Percentiles rank a stretch among this genome's conserved stretches.
Conservation (phyloP, 2,329 filamentous ascomycete genomes). For the Ampelomyces quisqualis region DNA sequence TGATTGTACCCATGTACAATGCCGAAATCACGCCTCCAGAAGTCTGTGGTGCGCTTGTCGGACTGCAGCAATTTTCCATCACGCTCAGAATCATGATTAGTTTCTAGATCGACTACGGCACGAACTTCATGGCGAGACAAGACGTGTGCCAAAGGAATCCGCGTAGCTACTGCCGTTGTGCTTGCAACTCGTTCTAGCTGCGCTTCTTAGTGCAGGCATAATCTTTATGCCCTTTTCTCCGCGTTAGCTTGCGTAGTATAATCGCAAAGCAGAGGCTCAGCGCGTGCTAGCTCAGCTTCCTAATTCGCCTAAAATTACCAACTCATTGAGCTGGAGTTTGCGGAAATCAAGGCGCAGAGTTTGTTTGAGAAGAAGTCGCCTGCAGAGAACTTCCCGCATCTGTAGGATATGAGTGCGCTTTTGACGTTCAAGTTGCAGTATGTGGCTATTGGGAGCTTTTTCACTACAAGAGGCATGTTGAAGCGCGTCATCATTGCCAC, state of each 20-base stretch:
- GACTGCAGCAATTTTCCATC: constrained; percentile 63
- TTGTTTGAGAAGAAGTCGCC: constrained; percentile 73
- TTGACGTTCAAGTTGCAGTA: constrained; percentile 61
- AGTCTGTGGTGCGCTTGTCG: constrained; percentile 64
- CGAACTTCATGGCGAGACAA: constrained; percentile 57
- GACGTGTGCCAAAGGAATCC: constrained; percentile 61
- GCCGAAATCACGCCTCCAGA: constrained; percentile 56
- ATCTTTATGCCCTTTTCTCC: constrained; percentile 78
- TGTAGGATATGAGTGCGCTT: constrained; percentile 59
- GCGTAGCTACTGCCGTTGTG: constrained; percentile 74
- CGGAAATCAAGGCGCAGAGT: constrained; percentile 77
- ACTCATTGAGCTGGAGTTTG: constrained; percentile 70
- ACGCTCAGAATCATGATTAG: constrained; percentile 64
- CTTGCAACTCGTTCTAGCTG: constrained; percentile 67
- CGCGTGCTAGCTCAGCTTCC: constrained; percentile 64
- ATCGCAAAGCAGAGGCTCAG: constrained; percentile 66
- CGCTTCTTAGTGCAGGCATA: constrained; percentile 68
- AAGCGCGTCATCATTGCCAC: constrained; percentile 64
- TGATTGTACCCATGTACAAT: constrained; percentile 61
- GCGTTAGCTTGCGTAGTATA: constrained; percentile 70
- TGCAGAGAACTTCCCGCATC: constrained; percentile 66
- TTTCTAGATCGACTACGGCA: constrained; percentile 47
- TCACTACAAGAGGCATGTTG: constrained; percentile 65
- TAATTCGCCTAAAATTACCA: constrained; percentile 63
- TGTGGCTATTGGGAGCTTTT: constrained; percentile 64